Evolutionary conservation across 2,329 filamentous ascomycete genomes (phyloP), one percentile per base, ranked within the genome.

Genomic region (Emmonsiellopsis sp.): DNA sequence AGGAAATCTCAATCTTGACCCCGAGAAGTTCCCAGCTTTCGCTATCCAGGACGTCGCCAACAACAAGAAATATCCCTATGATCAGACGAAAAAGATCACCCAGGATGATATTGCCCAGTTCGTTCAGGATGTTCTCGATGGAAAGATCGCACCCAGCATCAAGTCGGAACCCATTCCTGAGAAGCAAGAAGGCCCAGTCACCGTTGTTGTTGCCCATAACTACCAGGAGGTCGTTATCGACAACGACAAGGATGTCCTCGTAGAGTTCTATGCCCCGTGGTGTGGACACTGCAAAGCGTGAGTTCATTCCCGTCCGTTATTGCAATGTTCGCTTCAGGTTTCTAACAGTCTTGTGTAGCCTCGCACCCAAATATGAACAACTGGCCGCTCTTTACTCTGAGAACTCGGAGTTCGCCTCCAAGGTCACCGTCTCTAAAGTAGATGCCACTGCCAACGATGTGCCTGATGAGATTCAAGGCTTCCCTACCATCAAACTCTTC

Each of bases 401-500:
- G 31, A 68, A 75, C 61, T 61, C 71, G 41, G 77, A 77, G 30
- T 70, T 74, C 57, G 70, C 70, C 59, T 71, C 78, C 65, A 79
- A 83, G 79, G 83, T 82, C 73, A 80, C 75, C 64, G 83, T 83
- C 78, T 86, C 77, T 75, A 98, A 98, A 86, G 86, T 98, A 63
- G 93, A 98, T 68, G 93, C 93, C 55, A 98, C 93, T 58, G 75
- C 77, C 76, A 98, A 98, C 78, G 93, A 98, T 65, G 89, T 97
- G 55, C 93, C 93, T 55, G 92, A 97, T 73, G 89, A 95, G 77
- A 89, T 98, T 68, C 83, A 89, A 73, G 93, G 93, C 60, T 98
- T 98, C 86, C 93, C 93, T 54, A 98, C 93, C 72, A 96, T 98
- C 82, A 97, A 97, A 83, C 83, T 98, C 62, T 98, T 84, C 86